Percentiles rank a stretch among this genome's conserved stretches.
Evolutionary conservation across 2,329 filamentous ascomycete genomes (phyloP).

Genomic region (Drechslerella stenobrocha): DNA sequence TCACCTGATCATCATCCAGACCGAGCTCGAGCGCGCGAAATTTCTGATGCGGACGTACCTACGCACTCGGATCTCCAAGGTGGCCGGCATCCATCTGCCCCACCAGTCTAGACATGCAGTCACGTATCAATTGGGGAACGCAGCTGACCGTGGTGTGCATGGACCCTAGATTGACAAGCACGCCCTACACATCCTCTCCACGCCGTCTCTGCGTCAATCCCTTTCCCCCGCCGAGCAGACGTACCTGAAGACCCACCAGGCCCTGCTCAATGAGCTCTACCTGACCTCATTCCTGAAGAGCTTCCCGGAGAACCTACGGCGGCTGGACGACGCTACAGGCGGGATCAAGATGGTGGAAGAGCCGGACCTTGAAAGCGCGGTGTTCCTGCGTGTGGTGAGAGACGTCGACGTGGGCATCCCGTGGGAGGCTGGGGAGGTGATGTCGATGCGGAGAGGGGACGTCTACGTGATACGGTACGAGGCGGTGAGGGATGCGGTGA

Average conservation of each 20-base stretch:
- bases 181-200: slow-evolving; percentile 71
- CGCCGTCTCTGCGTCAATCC: slow-evolving; percentile 61
- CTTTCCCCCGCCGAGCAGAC: slow-evolving; percentile 76
- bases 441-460: slow-evolving; percentile 53
- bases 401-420: slow-evolving; percentile 56
- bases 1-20: slow-evolving; percentile 89
- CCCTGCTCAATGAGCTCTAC: slow-evolving; percentile 82
- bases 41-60: slow-evolving; percentile 84
- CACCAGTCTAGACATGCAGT: too few relatives aligned
- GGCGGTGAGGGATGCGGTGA: slow-evolving; percentile 53
- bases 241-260: slow-evolving; percentile 83
- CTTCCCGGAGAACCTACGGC: slow-evolving; percentile 77
- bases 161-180: slow-evolving; percentile 75
- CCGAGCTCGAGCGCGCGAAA: slow-evolving; percentile 91
- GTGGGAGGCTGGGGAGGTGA: slow-evolving; percentile 53
- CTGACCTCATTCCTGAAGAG: slow-evolving; percentile 77
- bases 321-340: slow-evolving; percentile 85
- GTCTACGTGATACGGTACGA: slow-evolving; percentile 55
- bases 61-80: slow-evolving; percentile 83
- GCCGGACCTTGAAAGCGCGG: slow-evolving; percentile 78
- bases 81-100: slow-evolving; percentile 57
- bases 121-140: too few relatives aligned
- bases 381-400: slow-evolving; percentile 75
- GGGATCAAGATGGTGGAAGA: slow-evolving; percentile 90
- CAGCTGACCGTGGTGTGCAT: too few relatives aligned